These are phyloP conservation scores for Dryas alaskensis DNA, from an alignment of 306 rosid genomes.

Conservation along the genomic window DNA sequence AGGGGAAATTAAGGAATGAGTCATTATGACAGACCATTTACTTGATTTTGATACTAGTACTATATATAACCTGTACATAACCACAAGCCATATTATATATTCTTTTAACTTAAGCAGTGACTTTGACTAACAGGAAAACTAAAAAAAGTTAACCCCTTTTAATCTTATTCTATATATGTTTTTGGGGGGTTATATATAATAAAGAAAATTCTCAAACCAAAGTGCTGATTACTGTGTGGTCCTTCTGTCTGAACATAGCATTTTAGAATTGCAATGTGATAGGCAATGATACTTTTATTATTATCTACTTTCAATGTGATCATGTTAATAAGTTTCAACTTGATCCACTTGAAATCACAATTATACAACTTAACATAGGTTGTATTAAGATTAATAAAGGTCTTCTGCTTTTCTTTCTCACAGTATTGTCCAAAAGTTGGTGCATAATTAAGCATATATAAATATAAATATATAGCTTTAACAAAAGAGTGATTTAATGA, in stretches of 20 bases:
- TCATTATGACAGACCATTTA: background rate
- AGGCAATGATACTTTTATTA: background rate
- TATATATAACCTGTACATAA: background rate
- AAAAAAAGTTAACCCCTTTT: background rate
- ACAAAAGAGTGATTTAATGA: background rate
- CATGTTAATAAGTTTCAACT: background rate
- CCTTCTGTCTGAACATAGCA: background rate
- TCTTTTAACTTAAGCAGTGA: background rate
- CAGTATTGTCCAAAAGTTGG: too few relatives aligned
- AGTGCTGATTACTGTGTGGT: background rate
- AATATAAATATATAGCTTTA: background rate
- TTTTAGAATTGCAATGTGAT: background rate
- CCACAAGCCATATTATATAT: background rate
- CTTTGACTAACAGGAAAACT: constrained; percentile 1
- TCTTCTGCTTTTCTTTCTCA: background rate
- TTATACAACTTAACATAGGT: background rate
- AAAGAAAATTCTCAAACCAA: background rate
- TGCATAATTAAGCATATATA: background rate
- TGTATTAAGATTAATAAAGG: background rate
- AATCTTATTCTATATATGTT: background rate
- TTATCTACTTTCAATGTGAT: background rate
- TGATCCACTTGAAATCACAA: constrained; percentile 6
- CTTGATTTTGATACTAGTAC: background rate
- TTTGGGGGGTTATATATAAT: background rate
- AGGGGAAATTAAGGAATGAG: background rate